A percentile compares a stretch with the other conserved stretches of the same genome.
Evolutionary conservation across 306 rosid genomes (phyloP).

Genomic region (Prunus campanulata): DNA sequence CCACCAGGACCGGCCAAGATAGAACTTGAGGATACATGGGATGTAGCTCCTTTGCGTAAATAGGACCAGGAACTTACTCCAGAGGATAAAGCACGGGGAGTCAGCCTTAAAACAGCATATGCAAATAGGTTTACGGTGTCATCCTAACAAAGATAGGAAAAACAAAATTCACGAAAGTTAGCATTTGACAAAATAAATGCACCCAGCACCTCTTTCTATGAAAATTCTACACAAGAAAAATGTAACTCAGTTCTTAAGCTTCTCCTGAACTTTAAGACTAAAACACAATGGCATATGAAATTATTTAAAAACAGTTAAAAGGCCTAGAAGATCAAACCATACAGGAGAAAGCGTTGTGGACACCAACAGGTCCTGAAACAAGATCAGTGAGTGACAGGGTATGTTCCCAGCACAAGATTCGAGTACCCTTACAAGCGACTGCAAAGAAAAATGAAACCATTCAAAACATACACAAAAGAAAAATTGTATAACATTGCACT

Average conservation of each 20-base stretch:
- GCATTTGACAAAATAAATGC: not conserved
- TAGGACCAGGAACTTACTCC: conserved; percentile 92
- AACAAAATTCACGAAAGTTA: conserved; percentile 1
- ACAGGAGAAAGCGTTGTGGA: conserved; percentile 93
- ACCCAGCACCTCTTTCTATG: not conserved
- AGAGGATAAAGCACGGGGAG: conserved; percentile 74
- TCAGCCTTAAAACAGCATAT: conserved; percentile 91
- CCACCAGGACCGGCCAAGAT: conserved; percentile 44
- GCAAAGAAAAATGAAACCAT: conserved; percentile 42
- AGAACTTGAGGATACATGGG: conserved; percentile 47
- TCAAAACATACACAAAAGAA: conserved; percentile 4
- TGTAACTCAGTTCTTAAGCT: conserved; percentile 6
- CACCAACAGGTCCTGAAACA: conserved; percentile 93
- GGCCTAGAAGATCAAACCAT: conserved; percentile 47
- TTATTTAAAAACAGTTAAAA: conserved; percentile 4
- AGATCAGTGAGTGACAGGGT: conserved; percentile 75
- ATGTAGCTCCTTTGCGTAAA: conserved; percentile 67
- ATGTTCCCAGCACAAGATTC: conserved; percentile 77
- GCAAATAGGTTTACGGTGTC: conserved; percentile 88
- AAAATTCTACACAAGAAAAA: not conserved
- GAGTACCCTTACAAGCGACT: conserved; percentile 82
- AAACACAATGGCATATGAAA: not conserved
- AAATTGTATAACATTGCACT: not conserved
- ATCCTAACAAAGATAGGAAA: conserved; percentile 52
- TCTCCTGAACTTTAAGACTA: conserved; percentile 9